Percentiles rank a stretch among this genome's conserved stretches.
Evolutionary conservation across 129 eudicot species (phyloP).

Genomic region (Smallanthus sonchifolius): DNA sequence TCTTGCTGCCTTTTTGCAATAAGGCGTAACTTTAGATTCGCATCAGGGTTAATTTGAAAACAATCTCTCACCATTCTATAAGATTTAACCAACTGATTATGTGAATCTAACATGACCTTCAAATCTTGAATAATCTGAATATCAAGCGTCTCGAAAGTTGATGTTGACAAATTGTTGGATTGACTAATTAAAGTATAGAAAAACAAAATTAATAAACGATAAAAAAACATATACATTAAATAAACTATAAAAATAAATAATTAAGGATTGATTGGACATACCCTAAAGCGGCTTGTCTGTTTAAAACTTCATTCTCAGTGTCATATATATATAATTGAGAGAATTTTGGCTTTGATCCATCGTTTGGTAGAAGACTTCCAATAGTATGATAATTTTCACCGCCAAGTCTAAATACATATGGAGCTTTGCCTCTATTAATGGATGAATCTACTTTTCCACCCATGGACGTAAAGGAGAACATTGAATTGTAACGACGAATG

Average conservation of each 20-base stretch:
- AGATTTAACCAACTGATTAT: neutral
- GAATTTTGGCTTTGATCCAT: neutral
- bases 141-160: neutral
- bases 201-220: no score
- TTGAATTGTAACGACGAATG: neutral
- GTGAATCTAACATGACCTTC: neutral
- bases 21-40: neutral
- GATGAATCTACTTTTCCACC: neutral
- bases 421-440: neutral
- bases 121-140: neutral
- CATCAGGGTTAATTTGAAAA: no score
- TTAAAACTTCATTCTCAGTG: no score
- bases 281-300: neutral
- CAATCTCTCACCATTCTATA: no score
- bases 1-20: neutral
- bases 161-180: no score
- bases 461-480: neutral
- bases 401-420: neutral
- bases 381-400: neutral
- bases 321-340: no score
- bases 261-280: neutral
- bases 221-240: no score
- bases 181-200: no score
- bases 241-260: neutral
- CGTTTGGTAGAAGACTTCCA: neutral